Base-by-base conservation (phyloP, 2,329 filamentous ascomycete genomes). In the Aspergillus chevalieri region DNA sequence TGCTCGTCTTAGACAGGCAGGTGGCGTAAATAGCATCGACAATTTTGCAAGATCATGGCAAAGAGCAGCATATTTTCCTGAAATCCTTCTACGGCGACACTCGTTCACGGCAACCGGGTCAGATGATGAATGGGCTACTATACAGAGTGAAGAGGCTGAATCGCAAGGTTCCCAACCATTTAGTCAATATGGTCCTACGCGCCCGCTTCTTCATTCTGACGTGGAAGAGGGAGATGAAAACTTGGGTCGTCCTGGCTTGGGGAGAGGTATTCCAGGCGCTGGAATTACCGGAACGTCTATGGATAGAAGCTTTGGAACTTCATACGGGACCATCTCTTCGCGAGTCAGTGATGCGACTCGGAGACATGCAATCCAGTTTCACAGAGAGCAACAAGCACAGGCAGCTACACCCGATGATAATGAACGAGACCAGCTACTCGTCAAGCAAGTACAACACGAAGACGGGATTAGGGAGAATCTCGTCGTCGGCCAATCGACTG, bases 31-130 rank as follows among this genome's bases (percentile, higher is more conserved):
- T 75, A 94, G 88, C 69, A 87, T 97, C 61, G 86, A 93, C 63
- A 95, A 91, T 62, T 97, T 97, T 66, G 88, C 91, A 42, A 82
- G 87, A 52, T 95, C 89, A 60, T 95, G 90, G 87, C 89, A 92
- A 70, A 84, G 92, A 66, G 92, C 92, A 34, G 89, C 90, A 22
- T 85, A 80, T 50, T 97, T 97, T 69, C 81, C 83, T 55, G 91
- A 96, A 67, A 88, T 95, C 58, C 85, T 93, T 30, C 89, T 89
- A 4, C 84, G 87, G 48, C 82, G 84, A 14, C 83, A 84, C 12
- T 85, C 87, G 30, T 89, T 95, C 47, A n/a, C 26, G 26, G 79
- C 83, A 54, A 78, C 78, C 2, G 69, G 71, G 24, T 61, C 66
- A 4, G 75, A 80, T 17, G 70, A 75, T 39, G 81, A 83, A 28